These are phyloP conservation scores for Ustulina deusta DNA, from an alignment of 2,329 filamentous ascomycete genomes.

Conservation along the genomic window DNA sequence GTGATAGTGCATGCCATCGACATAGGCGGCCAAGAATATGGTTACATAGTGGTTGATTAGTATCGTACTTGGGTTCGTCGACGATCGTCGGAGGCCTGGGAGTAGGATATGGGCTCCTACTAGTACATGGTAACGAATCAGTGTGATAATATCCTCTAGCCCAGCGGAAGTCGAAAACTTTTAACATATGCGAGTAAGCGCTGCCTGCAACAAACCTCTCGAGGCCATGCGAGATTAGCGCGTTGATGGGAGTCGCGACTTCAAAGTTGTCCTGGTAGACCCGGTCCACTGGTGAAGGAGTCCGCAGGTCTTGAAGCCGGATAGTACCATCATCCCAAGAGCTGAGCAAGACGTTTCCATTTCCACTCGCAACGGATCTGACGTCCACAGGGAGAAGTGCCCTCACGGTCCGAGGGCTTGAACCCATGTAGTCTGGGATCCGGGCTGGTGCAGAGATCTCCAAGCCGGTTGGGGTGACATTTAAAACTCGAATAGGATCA, in stretches of 20 bases:
- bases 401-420: slow-evolving; percentile 54
- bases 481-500: slow-evolving; percentile 60
- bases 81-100: slow-evolving; percentile 47
- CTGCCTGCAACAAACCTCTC: slow-evolving; percentile 65
- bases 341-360: slow-evolving; percentile 59
- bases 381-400: slow-evolving; percentile 60
- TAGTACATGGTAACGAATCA: slow-evolving; percentile 60
- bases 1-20: slow-evolving; percentile 62
- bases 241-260: slow-evolving; percentile 58
- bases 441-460: slow-evolving; percentile 53
- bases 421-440: slow-evolving; percentile 46
- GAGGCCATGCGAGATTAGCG: slow-evolving; percentile 62
- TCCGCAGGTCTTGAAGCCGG: slow-evolving; percentile 63
- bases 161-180: slow-evolving; percentile 68
- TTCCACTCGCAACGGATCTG: slow-evolving; percentile 49
- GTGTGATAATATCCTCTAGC: slow-evolving; percentile 62
- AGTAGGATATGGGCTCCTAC: slow-evolving; percentile 52
- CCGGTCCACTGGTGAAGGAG: slow-evolving; percentile 59
- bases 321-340: slow-evolving; percentile 67
- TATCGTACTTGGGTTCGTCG: slow-evolving; percentile 36
- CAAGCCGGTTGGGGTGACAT: slow-evolving; percentile 60
- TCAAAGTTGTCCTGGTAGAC: slow-evolving; percentile 67
- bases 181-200: slow-evolving; percentile 57
- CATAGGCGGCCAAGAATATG: slow-evolving; percentile 53
- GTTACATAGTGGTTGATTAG: slow-evolving; percentile 52